These are phyloP conservation scores for Pythium catenulatum DNA, from an alignment of 352 stramenopile species.

Conservation along the genomic window DNA sequence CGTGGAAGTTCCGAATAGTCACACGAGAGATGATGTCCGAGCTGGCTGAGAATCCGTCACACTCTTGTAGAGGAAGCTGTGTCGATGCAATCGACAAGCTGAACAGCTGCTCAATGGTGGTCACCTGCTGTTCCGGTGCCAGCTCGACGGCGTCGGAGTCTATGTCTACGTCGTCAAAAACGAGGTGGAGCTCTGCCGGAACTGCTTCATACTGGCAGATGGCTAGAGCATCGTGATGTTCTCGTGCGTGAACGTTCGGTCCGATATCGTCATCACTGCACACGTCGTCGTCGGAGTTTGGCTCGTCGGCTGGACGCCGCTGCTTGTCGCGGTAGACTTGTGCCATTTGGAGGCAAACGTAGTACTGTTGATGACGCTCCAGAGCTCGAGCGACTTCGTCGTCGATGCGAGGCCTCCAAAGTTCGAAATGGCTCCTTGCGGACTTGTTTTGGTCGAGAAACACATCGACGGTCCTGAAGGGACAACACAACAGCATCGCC, in stretches of 20 bases:
- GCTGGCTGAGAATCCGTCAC: no score
- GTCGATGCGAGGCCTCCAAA: not conserved
- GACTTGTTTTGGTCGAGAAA: not conserved
- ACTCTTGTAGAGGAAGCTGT: no score
- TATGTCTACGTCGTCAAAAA: no score
- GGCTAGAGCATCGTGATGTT: not conserved
- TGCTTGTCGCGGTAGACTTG: constrained; percentile 8
- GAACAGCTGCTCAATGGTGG: no score
- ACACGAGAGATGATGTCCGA: no score
- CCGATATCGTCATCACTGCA: not conserved
- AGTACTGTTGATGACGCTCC: constrained; percentile 54
- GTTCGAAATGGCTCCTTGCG: not conserved
- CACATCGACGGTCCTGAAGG: constrained; percentile 16
- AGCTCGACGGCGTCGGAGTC: no score
- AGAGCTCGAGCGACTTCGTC: not conserved
- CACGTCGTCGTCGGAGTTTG: no score
- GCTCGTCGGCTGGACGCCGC: not conserved
- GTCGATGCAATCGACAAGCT: no score
- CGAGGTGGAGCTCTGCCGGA: no score
- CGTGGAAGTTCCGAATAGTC: no score
- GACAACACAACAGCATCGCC: constrained; percentile 15
- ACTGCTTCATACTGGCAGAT: no score
- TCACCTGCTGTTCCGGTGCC: no score
- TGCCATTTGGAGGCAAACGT: constrained; percentile 16
- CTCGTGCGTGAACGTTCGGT: not conserved